Conservation (phyloP, 176 grass and related monocot species). For the Otatea glauca region DNA sequence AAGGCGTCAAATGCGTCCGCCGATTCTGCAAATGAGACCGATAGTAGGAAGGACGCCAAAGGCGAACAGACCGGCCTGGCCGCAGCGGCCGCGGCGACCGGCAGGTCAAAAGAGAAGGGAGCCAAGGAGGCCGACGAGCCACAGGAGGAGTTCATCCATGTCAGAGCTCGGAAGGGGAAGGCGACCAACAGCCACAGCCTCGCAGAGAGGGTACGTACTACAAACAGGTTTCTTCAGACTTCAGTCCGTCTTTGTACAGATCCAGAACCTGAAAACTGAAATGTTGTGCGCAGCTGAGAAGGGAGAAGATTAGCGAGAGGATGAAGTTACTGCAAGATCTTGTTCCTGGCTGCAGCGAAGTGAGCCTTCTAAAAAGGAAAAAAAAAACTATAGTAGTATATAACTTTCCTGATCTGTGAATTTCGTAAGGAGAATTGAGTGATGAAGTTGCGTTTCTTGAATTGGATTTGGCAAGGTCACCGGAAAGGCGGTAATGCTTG, state of each 20-base stretch:
- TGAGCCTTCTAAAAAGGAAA: conserved; percentile 11
- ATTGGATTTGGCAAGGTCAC: conserved; percentile 52
- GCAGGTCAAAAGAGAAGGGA: conserved; percentile 52
- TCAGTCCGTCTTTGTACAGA: too few species aligned
- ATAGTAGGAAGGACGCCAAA: conserved; percentile 35
- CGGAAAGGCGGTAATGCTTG: conserved; percentile 81
- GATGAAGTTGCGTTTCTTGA: conserved; percentile 21
- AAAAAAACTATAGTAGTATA: too few species aligned
- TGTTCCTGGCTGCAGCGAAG: conserved; percentile 85
- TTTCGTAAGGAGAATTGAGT: background rate
- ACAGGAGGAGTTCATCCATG: conserved; percentile 46
- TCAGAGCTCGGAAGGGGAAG: conserved; percentile 76
- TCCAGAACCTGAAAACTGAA: background rate
- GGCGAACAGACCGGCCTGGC: conserved; percentile 26
- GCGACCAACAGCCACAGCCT: conserved; percentile 83
- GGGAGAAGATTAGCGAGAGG: conserved; percentile 83
- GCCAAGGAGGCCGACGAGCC: background rate
- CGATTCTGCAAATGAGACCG: conserved; percentile 23
- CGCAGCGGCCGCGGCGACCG: background rate
- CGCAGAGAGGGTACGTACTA: conserved; percentile 66
- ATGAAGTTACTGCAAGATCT: conserved; percentile 40
- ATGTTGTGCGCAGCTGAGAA: conserved; percentile 54
- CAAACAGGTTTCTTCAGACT: background rate
- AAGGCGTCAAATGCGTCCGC: conserved; percentile 30
- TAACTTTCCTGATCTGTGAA: background rate